Evolutionary conservation across 108 stramenopile species (phyloP), one percentile per base, ranked within the genome.

Genomic region (Epipyxis sp.): DNA sequence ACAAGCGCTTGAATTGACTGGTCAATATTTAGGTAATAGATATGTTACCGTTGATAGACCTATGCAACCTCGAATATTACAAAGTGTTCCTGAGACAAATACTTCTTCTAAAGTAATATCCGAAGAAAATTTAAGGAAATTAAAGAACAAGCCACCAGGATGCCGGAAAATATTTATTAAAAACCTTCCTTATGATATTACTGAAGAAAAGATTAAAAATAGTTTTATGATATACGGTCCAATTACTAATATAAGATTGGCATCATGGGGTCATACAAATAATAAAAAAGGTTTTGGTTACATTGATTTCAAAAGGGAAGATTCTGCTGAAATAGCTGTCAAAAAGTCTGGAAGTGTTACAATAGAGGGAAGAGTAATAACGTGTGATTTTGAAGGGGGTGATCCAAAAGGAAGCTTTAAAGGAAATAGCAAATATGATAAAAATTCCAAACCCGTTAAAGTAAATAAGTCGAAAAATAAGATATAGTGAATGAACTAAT

Each of bases 181-280:
- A 45, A 98, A 98, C 77, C 79, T 98, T 59, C 93, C 95, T 0
- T 98, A 98, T 79, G 79, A 85, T 20, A 90, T 90, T 1, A 85
- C 88, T 2, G 95, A 95, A 83, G 89, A 91, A 32, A 89, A 90
- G 39, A 88, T 98, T 27, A 35, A 61, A 0, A 78, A 89, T 71
- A 84, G 80, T 1, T 92, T 95, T 77, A 45, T 37, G 27, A 30
- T 29, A 25, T 88, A 77, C 54, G 88, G 88, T 13, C 32, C 59
- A 0, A 76, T 88, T 20, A 46, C 44, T 45, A 86, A 54, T 37
- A 78, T 88, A 0, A 80, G 88, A 27, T 80, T 88, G 44, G 81
- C 88, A 34, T 45, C 76, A 20, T 88, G 87, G 87, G 58, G 77
- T 59, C 85, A 88, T 79, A 88, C 88, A 29, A 77, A 81, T 1